A percentile compares a stretch with the other conserved stretches of the same genome.
These are phyloP conservation scores for Berkeleyomyces basicola DNA, from an alignment of 2,329 filamentous ascomycete species.

Conservation along the genomic window DNA sequence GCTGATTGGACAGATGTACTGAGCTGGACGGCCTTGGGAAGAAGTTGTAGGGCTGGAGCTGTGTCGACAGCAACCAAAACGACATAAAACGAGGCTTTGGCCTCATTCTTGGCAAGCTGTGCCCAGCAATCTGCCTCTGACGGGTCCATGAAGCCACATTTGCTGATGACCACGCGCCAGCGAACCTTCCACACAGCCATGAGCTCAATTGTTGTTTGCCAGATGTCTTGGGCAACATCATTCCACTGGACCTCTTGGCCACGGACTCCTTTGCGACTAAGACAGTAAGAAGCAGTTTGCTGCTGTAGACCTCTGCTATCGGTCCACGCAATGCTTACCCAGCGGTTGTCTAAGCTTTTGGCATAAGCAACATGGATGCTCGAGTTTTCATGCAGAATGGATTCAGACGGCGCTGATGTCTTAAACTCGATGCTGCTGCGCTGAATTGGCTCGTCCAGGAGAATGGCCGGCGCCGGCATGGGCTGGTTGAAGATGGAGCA, in stretches of 20 bases:
- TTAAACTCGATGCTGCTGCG: conserved; percentile 64
- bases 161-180: conserved; percentile 63
- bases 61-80: conserved; percentile 50
- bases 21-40: conserved; percentile 37
- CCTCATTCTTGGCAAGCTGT: conserved; percentile 34
- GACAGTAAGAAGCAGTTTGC: conserved; percentile 55
- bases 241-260: conserved; percentile 35
- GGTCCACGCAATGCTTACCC: conserved; percentile 68
- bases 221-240: conserved; percentile 58
- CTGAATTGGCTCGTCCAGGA: conserved; percentile 49
- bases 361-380: conserved; percentile 70
- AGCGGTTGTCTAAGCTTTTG: conserved; percentile 56
- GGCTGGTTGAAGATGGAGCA: conserved; percentile 37
- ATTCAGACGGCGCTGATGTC: conserved; percentile 50
- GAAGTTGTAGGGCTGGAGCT: conserved; percentile 44
- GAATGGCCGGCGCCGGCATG: conserved; percentile 51
- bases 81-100: conserved; percentile 33
- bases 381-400: conserved; percentile 61
- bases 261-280: conserved; percentile 39
- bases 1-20: conserved; percentile 21
- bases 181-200: conserved; percentile 52
- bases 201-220: conserved; percentile 60
- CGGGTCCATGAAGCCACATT: conserved; percentile 49
- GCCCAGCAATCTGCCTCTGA: conserved; percentile 48
- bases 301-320: conserved; percentile 61